These are phyloP conservation scores for Alloascoidea hylecoeti DNA, from an alignment of 805 yeast species.

Conservation along the genomic window DNA sequence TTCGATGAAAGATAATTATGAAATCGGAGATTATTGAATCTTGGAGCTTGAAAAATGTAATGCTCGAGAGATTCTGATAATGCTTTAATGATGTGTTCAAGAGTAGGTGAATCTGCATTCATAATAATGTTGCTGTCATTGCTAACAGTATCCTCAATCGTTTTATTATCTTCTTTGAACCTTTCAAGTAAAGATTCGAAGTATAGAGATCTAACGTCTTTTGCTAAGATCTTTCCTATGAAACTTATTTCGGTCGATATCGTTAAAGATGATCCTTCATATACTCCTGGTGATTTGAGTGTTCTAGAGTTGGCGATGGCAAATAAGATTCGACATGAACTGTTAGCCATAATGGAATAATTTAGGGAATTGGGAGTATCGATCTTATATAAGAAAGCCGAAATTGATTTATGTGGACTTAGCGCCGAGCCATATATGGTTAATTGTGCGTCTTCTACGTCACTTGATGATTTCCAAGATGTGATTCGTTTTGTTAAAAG, in stretches of 20 bases:
- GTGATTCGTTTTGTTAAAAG: background rate
- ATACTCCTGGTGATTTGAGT: background rate
- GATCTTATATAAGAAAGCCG: background rate
- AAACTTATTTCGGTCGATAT: background rate
- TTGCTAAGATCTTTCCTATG: background rate
- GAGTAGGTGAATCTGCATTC: no score
- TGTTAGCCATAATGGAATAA: background rate
- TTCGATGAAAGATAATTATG: background rate
- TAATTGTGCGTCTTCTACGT: background rate
- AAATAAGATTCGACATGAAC: background rate
- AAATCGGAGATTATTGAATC: background rate
- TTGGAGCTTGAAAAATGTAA: background rate
- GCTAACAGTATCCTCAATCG: no score
- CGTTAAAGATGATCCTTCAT: background rate
- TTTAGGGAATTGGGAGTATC: background rate
- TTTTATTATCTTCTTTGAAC: background rate
- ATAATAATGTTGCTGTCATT: no score
- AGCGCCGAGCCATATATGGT: background rate
- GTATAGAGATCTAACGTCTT: background rate
- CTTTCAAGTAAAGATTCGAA: background rate
- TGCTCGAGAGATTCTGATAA: background rate
- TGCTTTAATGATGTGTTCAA: no score
- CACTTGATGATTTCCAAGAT: background rate
- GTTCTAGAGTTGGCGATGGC: background rate
- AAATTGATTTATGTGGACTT: background rate